Evolutionary conservation across 2,329 filamentous ascomycete species (phyloP), one percentile per base, ranked within the genome.

Genomic region (Xylaria sp.): DNA sequence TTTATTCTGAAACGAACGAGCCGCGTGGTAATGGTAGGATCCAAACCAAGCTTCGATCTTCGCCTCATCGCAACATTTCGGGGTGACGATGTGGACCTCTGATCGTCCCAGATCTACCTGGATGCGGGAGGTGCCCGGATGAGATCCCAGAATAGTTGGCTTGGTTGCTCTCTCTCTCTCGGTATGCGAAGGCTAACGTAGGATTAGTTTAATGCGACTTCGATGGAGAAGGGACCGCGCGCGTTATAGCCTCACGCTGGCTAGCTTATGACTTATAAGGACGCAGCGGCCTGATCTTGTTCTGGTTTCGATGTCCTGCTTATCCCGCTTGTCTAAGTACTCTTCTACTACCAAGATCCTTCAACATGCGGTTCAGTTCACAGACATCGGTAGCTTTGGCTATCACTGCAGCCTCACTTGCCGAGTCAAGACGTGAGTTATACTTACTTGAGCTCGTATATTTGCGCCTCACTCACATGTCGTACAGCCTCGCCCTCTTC

Each of bases 341-440:
- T 31, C 23, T 20, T 26, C 3, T 28, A 11, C 40, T 49, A 20
- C 44, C 6, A 57, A 59, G 15, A 42, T 54, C 26, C 44, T 56
- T 49, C 54, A 64, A 53, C 23, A 70, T 70, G 67, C 60, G 53
- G 42, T 62, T 62, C 36, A 28, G 10, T 17, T 36, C 44, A 20
- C 64, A 56, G 17, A 49, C 51, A 2, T 59, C 57, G 36, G 44
- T 59, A 11, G 60, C 57, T 42, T 28, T 70, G n/a, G 57, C 64
- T 23, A 57, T 67, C 23, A 51, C 60, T 46, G 33, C 36, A 17
- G 64, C 67, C 23, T 67, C 64, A 7, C 51, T 70, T 17, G 60
- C n/a, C 6, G 60, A 70, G 11, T 67, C 67, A 9, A 64, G 65
- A 62, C 60, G 60, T 70, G 23, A 33, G 65, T 63, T 46, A 5